These are phyloP conservation scores for Candida peoriensis DNA, from an alignment of 805 yeast species.

Conservation along the genomic window DNA sequence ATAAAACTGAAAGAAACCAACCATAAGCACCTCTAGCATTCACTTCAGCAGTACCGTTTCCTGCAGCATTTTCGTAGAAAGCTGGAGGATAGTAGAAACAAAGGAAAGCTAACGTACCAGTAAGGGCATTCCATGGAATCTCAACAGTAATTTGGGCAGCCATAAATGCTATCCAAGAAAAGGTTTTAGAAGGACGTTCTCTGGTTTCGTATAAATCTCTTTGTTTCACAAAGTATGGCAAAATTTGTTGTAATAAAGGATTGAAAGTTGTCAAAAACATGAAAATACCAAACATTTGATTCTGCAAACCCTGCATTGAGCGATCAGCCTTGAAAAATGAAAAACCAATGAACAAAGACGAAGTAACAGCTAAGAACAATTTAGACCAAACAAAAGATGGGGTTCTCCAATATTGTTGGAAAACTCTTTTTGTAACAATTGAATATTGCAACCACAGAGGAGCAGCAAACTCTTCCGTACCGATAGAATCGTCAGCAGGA, in stretches of 20 bases:
- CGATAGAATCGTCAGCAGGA: slow-evolving; percentile 29
- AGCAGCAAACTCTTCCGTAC: slow-evolving; percentile 40
- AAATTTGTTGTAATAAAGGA: slow-evolving; percentile 55
- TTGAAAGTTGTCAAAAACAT: slow-evolving; percentile 57
- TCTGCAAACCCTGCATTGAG: slow-evolving; percentile 68
- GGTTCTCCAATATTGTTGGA: slow-evolving; percentile 65
- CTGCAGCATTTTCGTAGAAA: slow-evolving; percentile 57
- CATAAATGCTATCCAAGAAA: slow-evolving; percentile 60
- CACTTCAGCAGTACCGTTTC: slow-evolving; percentile 42
- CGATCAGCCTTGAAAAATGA: slow-evolving; percentile 65
- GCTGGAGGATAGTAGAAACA: slow-evolving; percentile 73
- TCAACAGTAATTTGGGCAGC: slow-evolving; percentile 60
- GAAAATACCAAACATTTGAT: slow-evolving; percentile 74
- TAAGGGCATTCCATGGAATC: slow-evolving; percentile 55
- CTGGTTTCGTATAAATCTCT: slow-evolving; percentile 68
- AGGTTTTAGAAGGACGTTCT: slow-evolving; percentile 69
- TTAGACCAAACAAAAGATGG: slow-evolving; percentile 60
- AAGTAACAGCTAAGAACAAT: slow-evolving; percentile 43
- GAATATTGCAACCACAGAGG: slow-evolving; percentile 34
- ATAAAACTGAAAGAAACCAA: slow-evolving; percentile 41
- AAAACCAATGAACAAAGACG: slow-evolving; percentile 69
- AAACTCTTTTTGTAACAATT: slow-evolving; percentile 48
- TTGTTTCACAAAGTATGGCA: slow-evolving; percentile 57
- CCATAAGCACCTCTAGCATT: slow-evolving; percentile 52
- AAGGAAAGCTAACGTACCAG: slow-evolving; percentile 60